Percentiles rank a stretch among this genome's conserved stretches.
phyloP scores from a whole-genome alignment of 2,329 filamentous ascomycete species.

The Cladosporium sp. region DNA sequence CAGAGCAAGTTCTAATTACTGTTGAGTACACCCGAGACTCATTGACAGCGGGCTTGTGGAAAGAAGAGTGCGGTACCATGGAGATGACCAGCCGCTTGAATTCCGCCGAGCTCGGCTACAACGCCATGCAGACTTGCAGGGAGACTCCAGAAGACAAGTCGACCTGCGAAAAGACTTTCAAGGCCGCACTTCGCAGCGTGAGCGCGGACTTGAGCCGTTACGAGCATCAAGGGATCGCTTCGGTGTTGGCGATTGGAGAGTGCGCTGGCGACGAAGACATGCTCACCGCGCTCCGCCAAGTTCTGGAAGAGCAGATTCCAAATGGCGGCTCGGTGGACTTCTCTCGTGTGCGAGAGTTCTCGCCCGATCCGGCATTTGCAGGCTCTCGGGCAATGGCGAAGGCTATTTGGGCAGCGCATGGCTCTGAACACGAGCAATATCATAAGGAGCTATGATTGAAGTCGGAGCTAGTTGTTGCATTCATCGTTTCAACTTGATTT shows the following conservation, averaged over 20 bases:
- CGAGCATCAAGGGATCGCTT: not conserved
- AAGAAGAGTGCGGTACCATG: not conserved
- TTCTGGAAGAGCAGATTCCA: not conserved
- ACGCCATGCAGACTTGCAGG: not conserved
- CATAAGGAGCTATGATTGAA: not conserved
- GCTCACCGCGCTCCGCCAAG: not conserved
- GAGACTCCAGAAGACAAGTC: not conserved
- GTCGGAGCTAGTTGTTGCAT: not conserved
- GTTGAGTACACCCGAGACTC: not conserved
- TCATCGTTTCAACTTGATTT: not conserved
- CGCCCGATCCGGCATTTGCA: constrained; percentile 2
- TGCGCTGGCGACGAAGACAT: not conserved
- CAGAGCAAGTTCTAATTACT: not conserved
- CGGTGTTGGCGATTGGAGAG: not conserved
- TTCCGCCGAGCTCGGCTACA: not conserved
- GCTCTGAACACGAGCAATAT: not conserved
- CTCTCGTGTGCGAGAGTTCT: not conserved
- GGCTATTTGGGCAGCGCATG: not conserved
- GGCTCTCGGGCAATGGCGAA: constrained; percentile 11
- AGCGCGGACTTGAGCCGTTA: not conserved
- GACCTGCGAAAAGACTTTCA: not conserved
- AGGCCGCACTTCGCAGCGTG: not conserved
- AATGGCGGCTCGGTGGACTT: constrained; percentile 2
- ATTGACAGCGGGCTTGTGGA: not conserved
- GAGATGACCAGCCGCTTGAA: not conserved